These are phyloP conservation scores for Neobulgaria alba DNA, from an alignment of 2,329 filamentous ascomycete genomes.

Conservation along the genomic window DNA sequence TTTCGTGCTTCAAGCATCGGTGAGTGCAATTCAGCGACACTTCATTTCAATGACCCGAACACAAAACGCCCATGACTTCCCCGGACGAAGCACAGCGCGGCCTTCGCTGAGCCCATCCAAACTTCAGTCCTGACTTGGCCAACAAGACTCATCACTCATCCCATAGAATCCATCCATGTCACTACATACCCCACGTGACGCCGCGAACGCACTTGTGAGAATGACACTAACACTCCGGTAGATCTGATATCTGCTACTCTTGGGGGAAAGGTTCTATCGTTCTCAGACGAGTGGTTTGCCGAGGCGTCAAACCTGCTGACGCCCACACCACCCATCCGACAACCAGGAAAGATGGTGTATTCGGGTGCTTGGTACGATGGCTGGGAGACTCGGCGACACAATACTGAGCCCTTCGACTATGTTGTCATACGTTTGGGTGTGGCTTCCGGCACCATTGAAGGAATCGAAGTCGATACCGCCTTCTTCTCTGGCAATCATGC, in stretches of 20 bases:
- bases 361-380: conserved; percentile 64
- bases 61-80: too few relatives aligned
- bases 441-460: conserved; percentile 61
- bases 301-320: conserved; percentile 56
- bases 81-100: too few relatives aligned
- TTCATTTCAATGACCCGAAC: neutral
- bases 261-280: conserved; percentile 55
- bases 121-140: neutral
- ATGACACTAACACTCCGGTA: conserved; percentile 26
- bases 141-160: conserved; percentile 3
- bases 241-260: conserved; percentile 53
- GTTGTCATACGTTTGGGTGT: conserved; percentile 58
- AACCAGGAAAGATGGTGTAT: conserved; percentile 60
- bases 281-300: conserved; percentile 62
- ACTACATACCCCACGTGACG: neutral
- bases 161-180: neutral
- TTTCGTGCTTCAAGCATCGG: conserved; percentile 55
- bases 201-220: neutral
- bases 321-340: conserved; percentile 52
- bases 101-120: too few relatives aligned
- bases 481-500: conserved; percentile 80
- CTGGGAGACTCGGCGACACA: conserved; percentile 62
- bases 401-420: conserved; percentile 56
- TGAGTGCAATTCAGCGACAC: conserved; percentile 30
- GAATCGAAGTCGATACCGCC: conserved; percentile 72